Base-by-base conservation (phyloP, 2,329 filamentous ascomycete genomes). In the Volutella citrinella region DNA sequence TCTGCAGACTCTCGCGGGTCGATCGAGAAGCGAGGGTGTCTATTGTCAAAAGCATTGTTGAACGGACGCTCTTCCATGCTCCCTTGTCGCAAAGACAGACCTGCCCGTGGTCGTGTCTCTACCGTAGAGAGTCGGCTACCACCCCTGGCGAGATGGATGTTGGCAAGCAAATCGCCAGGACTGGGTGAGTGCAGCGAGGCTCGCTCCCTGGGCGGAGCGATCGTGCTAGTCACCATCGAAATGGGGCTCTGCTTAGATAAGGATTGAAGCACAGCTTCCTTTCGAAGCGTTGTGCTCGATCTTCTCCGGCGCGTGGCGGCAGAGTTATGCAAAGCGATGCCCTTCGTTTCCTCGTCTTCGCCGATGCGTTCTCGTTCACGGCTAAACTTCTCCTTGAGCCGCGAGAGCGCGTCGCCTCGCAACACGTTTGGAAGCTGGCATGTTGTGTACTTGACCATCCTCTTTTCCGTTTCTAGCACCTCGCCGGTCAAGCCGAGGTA, bases 401-500 rank as follows among this genome's bases (percentile, higher is more conserved):
- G 75, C 42, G 85, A 79, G 22, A 98, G 57, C 1, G 91, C 86
- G 38, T 86, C 78, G 6, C 93, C 93, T 19, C 90, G 81, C 7
- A 98, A 70, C 39, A 93, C 84, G 49, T 95, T 95, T 1, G 94
- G 93, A 27, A 98, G 69, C 54, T 97, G 89, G 53, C 89, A 93
- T 14, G 81, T 84, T 0, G 91, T 96, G 57, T 89, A 96, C 47
- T 86, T 87, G 57, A 93, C 84, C 85, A 98, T 95, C 44, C 87
- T 82, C 57, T 87, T 87, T 57, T 98, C 93, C 1, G 90, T 96
- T 30, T 89, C 84, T 10, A 98, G 63, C 1, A 98, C 91, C 54
- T 98, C 93, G 23, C 82, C 87, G 1, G 88, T 95, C 25, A 98
- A 64, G 2, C 94, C 93, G 12, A 98, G 78, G 53, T 98, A 98